These are phyloP conservation scores for Crithidia mellificae DNA, from an alignment of 208 protist genomes.

Conservation along the genomic window DNA sequence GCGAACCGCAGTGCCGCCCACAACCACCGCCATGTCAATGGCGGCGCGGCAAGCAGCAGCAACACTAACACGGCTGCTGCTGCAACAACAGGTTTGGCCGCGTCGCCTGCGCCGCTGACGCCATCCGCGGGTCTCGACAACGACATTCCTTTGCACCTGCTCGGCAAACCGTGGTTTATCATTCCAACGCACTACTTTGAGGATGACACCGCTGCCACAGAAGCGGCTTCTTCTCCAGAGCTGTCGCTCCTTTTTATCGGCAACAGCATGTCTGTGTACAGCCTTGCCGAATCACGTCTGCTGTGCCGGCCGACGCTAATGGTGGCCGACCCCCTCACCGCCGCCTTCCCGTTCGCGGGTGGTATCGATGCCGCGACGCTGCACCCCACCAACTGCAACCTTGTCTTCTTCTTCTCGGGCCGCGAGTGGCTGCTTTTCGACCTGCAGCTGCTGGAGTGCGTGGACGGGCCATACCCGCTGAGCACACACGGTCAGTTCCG, in stretches of 20 bases:
- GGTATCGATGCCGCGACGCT: slow-evolving; percentile 46
- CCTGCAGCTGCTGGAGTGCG: slow-evolving; percentile 25
- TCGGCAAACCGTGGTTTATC: slow-evolving; percentile 29
- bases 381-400: slow-evolving; percentile 42
- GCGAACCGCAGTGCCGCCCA: too few relatives aligned
- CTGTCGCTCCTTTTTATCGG: slow-evolving; percentile 30
- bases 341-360: slow-evolving; percentile 47
- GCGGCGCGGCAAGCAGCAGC: too few relatives aligned
- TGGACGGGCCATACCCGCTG: slow-evolving; percentile 25
- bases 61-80: too few relatives aligned
- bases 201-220: not conserved
- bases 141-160: slow-evolving; percentile 5
- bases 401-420: slow-evolving; percentile 66
- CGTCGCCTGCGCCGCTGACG: too few relatives aligned
- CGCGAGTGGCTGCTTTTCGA: slow-evolving; percentile 64
- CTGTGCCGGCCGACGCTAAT: slow-evolving; percentile 42
- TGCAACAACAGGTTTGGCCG: too few relatives aligned
- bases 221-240: not conserved
- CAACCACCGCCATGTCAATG: too few relatives aligned
- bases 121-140: too few relatives aligned
- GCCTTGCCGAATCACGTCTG: slow-evolving; percentile 23
- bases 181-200: slow-evolving; percentile 2
- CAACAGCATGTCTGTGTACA: slow-evolving; percentile 28
- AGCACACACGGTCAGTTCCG: slow-evolving; percentile 24
- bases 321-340: slow-evolving; percentile 17